Evolutionary conservation across 2,329 filamentous ascomycete species (phyloP).

Genomic region (Aspergillus fischeri): DNA sequence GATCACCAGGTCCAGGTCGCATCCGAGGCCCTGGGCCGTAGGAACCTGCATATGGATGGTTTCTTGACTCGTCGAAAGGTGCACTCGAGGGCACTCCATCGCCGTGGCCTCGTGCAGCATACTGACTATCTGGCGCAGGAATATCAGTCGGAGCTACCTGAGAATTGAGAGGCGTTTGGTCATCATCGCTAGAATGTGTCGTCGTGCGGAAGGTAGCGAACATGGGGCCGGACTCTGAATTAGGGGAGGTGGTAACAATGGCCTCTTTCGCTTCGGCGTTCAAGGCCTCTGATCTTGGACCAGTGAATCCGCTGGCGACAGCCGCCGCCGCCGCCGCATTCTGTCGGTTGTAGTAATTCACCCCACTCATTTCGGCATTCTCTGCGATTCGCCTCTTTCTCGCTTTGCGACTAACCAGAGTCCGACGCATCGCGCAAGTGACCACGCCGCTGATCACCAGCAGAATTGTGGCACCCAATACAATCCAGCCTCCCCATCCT

Average conservation of each 20-base stretch:
- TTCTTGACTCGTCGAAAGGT: constrained; percentile 36
- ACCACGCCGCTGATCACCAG: constrained; percentile 78
- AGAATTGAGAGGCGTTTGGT: constrained; percentile 38
- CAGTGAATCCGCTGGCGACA: constrained; percentile 12
- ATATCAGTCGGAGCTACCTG: constrained; percentile 27
- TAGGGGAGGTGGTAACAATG: constrained; percentile 54
- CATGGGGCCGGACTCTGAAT: constrained; percentile 45
- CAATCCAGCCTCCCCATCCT: constrained; percentile 90
- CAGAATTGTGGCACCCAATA: constrained; percentile 81
- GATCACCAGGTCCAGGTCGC: constrained; percentile 40
- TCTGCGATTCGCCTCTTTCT: constrained; percentile 85
- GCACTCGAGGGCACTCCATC: constrained; percentile 29
- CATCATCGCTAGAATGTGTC: constrained; percentile 36
- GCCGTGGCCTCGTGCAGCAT: constrained; percentile 25
- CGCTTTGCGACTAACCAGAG: constrained; percentile 87
- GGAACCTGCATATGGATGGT: constrained; percentile 34
- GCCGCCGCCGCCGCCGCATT: constrained; percentile 33
- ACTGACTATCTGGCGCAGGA: constrained; percentile 24
- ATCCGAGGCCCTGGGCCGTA: constrained; percentile 30
- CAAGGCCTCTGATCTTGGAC: constrained; percentile 24
- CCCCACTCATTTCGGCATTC: constrained; percentile 95
- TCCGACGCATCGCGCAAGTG: constrained; percentile 91
- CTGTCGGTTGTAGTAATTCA: constrained; percentile 77
- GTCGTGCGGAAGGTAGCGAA: constrained; percentile 43
- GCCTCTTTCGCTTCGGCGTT: constrained; percentile 55